Conservation (phyloP, 495 filamentous ascomycete species). For the Annulohypoxylon bovei region DNA sequence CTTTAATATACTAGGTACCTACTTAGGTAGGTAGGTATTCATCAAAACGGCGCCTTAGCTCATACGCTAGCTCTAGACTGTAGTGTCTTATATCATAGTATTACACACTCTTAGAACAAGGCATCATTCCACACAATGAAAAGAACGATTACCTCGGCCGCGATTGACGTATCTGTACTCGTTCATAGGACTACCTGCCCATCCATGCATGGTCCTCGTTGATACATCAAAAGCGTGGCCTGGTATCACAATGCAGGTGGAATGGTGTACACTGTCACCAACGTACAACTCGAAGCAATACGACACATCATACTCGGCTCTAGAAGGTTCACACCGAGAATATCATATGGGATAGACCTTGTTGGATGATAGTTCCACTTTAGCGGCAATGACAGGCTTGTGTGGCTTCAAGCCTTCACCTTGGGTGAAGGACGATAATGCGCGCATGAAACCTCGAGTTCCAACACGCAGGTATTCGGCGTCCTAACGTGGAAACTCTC, state of each 20-base stretch:
- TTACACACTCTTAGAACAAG: neutral
- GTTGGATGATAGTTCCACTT: neutral
- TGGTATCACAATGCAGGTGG: neutral
- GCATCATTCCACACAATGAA: neutral
- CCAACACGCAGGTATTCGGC: slow-evolving; percentile 9
- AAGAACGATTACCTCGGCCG: neutral
- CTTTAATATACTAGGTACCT: too few relatives aligned
- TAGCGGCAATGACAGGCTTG: neutral
- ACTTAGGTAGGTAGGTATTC: too few relatives aligned
- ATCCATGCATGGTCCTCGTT: neutral
- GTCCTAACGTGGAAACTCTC: neutral
- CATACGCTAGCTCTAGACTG: neutral
- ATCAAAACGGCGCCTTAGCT: neutral
- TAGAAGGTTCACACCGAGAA: neutral
- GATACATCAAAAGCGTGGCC: neutral
- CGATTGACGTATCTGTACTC: neutral
- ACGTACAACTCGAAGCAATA: neutral
- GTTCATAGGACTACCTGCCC: neutral
- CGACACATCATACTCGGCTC: neutral
- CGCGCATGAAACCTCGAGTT: slow-evolving; percentile 5
- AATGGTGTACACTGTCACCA: neutral
- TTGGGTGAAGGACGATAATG: neutral
- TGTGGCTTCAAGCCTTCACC: neutral
- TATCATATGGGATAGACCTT: neutral
- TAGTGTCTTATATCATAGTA: neutral